phyloP scores from a whole-genome alignment of 345 rosid species.

The Eucalyptus urophylla region DNA sequence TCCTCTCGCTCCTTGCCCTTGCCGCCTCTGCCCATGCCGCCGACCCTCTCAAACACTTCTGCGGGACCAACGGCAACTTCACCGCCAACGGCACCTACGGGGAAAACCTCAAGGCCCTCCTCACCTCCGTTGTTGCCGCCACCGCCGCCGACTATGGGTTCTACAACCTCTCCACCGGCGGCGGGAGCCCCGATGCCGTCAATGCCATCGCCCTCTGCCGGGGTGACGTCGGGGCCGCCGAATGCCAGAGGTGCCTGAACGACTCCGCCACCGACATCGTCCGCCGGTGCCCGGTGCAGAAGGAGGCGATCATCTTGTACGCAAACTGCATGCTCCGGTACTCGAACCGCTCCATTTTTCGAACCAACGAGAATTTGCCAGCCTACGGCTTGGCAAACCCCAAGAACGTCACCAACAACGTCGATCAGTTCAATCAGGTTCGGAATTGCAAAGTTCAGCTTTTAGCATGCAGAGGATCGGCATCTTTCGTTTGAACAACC shows the following conservation, averaged over 20 bases:
- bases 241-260: neutral
- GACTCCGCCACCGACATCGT: neutral
- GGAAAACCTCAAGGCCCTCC: too few species aligned
- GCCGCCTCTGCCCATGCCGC: too few species aligned
- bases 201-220: neutral
- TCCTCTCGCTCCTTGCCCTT: too few species aligned
- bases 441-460: neutral
- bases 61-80: too few species aligned
- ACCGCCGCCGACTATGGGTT: neutral
- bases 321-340: neutral
- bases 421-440: neutral
- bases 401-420: neutral
- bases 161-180: neutral
- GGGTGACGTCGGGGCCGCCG: neutral
- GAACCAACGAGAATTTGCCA: neutral
- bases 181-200: neutral
- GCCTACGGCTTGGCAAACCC: rapidly evolving
- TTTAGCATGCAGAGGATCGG: neutral
- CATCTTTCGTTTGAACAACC: neutral
- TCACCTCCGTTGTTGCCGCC: too few species aligned
- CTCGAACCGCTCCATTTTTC: neutral
- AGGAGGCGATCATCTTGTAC: neutral
- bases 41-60: too few species aligned
- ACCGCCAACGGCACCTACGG: too few species aligned
- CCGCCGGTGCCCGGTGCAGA: neutral